A percentile compares a stretch with the other conserved stretches of the same genome.
Evolutionary conservation across 192 early-diverging fungal genomes (phyloP).

Genomic region (Entomortierella chlamydospora): DNA sequence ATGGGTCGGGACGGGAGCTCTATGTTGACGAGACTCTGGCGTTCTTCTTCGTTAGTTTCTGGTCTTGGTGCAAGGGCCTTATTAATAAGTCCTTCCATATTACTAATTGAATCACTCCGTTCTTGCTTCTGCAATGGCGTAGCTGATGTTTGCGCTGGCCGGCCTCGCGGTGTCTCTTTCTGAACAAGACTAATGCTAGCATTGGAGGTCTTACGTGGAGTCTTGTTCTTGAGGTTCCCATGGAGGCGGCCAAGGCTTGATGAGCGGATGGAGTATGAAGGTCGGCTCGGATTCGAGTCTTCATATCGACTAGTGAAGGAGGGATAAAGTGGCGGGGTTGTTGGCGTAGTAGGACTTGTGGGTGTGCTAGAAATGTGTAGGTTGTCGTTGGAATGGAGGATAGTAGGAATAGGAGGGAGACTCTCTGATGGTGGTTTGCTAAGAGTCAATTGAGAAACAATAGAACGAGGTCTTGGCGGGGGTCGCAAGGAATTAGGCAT

Average conservation of each 20-base stretch:
- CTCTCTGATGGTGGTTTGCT: constrained; percentile 41
- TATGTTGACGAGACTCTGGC: background rate
- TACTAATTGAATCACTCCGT: background rate
- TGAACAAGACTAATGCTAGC: background rate
- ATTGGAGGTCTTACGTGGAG: background rate
- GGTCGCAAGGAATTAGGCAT: constrained; percentile 24
- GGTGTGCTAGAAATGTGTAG: constrained; percentile 29
- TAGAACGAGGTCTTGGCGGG: constrained; percentile 45
- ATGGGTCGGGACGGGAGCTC: constrained; percentile 10
- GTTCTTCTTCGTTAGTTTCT: constrained; percentile 14
- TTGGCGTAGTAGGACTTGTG: constrained; percentile 41
- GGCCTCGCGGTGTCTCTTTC: constrained; percentile 17
- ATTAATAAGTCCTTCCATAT: constrained; percentile 14
- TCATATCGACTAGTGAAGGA: constrained; percentile 18
- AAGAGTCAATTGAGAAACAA: constrained; percentile 36
- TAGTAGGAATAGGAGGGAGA: constrained; percentile 38
- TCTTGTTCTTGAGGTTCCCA: background rate
- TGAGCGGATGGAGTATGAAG: constrained; percentile 9
- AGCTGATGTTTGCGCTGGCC: background rate
- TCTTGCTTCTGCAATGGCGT: background rate
- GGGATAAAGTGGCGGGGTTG: constrained; percentile 6
- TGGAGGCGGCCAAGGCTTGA: constrained; percentile 28
- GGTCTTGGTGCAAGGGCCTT: background rate
- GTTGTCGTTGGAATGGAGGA: constrained; percentile 37
- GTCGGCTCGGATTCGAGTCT: constrained; percentile 6